Conservation (phyloP, 306 rosid species). For the Trifolium pratense region DNA sequence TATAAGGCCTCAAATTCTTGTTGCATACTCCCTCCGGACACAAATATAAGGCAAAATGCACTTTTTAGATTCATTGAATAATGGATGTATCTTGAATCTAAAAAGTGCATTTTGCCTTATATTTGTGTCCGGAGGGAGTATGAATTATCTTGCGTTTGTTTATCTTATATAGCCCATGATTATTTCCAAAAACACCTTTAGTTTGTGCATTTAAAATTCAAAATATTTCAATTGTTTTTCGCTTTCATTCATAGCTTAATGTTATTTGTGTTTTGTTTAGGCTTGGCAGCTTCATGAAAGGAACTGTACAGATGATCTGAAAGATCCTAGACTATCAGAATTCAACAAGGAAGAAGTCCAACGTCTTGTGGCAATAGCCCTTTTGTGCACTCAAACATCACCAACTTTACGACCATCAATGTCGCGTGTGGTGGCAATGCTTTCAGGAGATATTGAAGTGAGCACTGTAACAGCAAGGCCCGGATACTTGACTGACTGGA, state of each 20-base stretch:
- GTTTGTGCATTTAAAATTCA: neutral
- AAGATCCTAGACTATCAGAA: constrained; percentile 51
- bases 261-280: constrained; percentile 41
- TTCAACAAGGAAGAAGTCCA: constrained; percentile 56
- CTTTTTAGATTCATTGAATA: too few relatives aligned
- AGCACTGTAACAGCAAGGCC: constrained; percentile 57
- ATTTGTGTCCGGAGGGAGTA: too few relatives aligned
- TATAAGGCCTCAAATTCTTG: too few relatives aligned
- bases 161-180: neutral
- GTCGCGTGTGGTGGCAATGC: constrained; percentile 82
- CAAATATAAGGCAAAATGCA: too few relatives aligned
- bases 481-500: constrained; percentile 73
- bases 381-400: constrained; percentile 70
- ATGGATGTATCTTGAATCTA: too few relatives aligned
- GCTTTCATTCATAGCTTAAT: neutral
- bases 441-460: constrained; percentile 69
- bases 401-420: constrained; percentile 64
- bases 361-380: constrained; percentile 56
- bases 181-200: neutral
- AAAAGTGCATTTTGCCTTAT: too few relatives aligned
- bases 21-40: too few relatives aligned
- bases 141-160: neutral
- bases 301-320: constrained; percentile 47
- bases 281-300: constrained; percentile 74
- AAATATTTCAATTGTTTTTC: neutral